A percentile compares a stretch with the other conserved stretches of the same genome.
These are phyloP conservation scores for Curvularia sp. DNA, from an alignment of 2,329 filamentous ascomycete genomes.

Conservation along the genomic window DNA sequence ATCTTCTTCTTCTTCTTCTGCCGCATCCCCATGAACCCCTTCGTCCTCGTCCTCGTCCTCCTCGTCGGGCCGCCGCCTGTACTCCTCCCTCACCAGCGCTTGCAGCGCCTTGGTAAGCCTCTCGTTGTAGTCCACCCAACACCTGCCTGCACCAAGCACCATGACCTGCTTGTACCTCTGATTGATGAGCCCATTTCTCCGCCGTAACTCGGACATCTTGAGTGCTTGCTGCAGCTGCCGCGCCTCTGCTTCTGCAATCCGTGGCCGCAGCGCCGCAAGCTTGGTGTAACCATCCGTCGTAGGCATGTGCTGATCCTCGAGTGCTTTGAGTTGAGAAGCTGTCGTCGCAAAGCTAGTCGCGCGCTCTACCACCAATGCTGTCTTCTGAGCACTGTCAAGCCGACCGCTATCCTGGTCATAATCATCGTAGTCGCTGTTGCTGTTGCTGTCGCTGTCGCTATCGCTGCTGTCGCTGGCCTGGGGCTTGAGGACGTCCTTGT, in stretches of 20 bases:
- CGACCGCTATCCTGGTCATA: conserved; percentile 25
- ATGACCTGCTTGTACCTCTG: conserved; percentile 75
- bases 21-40: conserved; percentile 4
- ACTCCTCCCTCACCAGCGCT: conserved; percentile 69
- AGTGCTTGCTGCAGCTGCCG: conserved; percentile 67
- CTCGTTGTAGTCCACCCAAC: conserved; percentile 75
- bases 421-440: conserved; percentile 22
- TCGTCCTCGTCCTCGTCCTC: background rate
- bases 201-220: conserved; percentile 69
- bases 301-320: conserved; percentile 55
- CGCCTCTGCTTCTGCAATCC: conserved; percentile 67
- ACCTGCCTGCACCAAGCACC: conserved; percentile 71
- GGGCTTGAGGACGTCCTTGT: conserved; percentile 51
- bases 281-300: conserved; percentile 56
- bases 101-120: conserved; percentile 71
- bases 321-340: conserved; percentile 54
- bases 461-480: conserved; percentile 24
- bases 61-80: conserved; percentile 58
- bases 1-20: conserved; percentile 12
- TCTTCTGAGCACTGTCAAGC: conserved; percentile 36
- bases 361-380: conserved; percentile 55
- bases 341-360: conserved; percentile 53
- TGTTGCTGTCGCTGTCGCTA: conserved; percentile 25
- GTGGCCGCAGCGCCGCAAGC: conserved; percentile 65
- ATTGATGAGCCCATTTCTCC: conserved; percentile 64